Conservation (phyloP, 1,284 basidiomycete species). For the Amylostereum areolatum region DNA sequence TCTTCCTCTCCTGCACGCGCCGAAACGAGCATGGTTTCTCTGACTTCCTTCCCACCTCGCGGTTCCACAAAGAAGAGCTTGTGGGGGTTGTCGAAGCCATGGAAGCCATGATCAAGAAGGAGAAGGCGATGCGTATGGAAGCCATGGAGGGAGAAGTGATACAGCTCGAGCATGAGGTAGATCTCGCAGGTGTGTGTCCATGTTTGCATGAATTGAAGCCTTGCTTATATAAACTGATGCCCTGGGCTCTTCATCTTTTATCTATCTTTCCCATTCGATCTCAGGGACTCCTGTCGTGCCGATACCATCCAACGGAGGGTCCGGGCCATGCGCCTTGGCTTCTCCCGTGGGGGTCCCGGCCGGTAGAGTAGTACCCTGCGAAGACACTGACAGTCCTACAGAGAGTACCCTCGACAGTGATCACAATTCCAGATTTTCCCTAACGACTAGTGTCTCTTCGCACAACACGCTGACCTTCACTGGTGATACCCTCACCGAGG, state of each 20-base stretch:
- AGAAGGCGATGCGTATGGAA: slow-evolving; percentile 2
- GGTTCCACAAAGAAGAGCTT: slow-evolving; percentile 67
- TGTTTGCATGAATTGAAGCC: not conserved
- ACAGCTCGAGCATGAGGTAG: not conserved
- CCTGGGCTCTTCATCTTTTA: not conserved
- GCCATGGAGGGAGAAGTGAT: not conserved
- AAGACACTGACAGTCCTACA: no score
- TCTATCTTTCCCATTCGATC: no score
- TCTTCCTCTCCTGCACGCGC: slow-evolving; percentile 66
- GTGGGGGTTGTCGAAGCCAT: slow-evolving; percentile 61
- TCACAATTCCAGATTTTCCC: no score
- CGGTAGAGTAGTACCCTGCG: no score
- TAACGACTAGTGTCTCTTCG: slow-evolving; percentile 30
- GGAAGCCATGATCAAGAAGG: slow-evolving; percentile 39
- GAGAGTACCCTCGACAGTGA: no score
- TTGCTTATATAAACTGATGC: not conserved
- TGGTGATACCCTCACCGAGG: slow-evolving; percentile 49
- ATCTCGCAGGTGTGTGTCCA: not conserved
- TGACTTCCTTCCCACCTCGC: slow-evolving; percentile 76
- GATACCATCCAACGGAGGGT: no score
- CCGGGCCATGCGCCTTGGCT: no score
- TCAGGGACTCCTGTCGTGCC: no score
- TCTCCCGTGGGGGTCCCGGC: no score
- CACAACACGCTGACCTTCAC: slow-evolving; percentile 35
- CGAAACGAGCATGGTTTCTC: slow-evolving; percentile 59